Percentiles rank a stretch among this genome's conserved stretches.
phyloP scores from a whole-genome alignment of 1,139 yeast genomes.

The Sugiyamaella paludigena region DNA sequence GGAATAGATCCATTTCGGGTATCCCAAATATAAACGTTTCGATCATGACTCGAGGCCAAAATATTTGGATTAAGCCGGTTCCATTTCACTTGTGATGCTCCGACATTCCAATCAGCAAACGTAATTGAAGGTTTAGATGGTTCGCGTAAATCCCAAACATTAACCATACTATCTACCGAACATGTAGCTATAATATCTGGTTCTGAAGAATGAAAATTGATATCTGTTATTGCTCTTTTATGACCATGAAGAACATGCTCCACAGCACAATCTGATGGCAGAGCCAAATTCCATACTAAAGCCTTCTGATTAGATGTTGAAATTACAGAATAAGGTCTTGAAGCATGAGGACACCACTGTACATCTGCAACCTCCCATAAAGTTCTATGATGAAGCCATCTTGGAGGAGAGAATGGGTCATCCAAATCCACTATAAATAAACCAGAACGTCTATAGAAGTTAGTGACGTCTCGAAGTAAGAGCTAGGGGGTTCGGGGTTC shows the following conservation, averaged over 20 bases:
- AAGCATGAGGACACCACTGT: constrained; percentile 91
- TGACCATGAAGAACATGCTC: constrained; percentile 87
- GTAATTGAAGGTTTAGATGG: constrained; percentile 68
- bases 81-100: constrained; percentile 96
- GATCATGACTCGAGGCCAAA: constrained; percentile 83
- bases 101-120: constrained; percentile 93
- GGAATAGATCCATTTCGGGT: constrained; percentile 79
- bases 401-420: constrained; percentile 91
- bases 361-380: constrained; percentile 99
- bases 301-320: constrained; percentile 96
- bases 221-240: constrained; percentile 90
- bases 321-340: constrained; percentile 86
- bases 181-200: constrained; percentile 94
- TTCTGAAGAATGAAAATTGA: constrained; percentile 82
- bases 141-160: constrained; percentile 87
- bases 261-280: constrained; percentile 75
- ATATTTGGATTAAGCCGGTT: constrained; percentile 71
- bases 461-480: constrained; percentile 4
- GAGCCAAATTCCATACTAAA: constrained; percentile 82
- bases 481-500: too few species aligned
- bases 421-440: constrained; percentile 86
- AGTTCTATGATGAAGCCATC: constrained; percentile 88
- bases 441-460: constrained; percentile 59
- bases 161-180: constrained; percentile 82
- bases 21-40: constrained; percentile 83